Evolutionary conservation across 768 basidiomycete species (phyloP).

Genomic region (Termitomyces sp.): DNA sequence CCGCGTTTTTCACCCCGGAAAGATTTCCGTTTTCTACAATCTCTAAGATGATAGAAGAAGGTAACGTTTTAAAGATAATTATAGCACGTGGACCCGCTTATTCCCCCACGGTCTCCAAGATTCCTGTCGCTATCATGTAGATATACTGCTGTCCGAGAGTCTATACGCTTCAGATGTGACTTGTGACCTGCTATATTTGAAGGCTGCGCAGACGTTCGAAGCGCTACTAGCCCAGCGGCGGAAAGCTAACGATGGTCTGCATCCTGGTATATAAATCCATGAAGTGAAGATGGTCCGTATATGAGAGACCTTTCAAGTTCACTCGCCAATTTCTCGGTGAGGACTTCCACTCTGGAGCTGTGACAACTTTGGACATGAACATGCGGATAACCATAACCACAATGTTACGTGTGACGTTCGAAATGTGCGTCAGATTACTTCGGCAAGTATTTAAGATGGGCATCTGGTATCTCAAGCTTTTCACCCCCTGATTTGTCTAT

Average conservation of each 20-base stretch:
- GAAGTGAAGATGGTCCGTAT: not conserved
- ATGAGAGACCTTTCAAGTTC: not conserved
- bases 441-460: constrained; percentile 11
- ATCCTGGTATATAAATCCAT: not conserved
- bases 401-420: not conserved
- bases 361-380: not conserved
- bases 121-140: not conserved
- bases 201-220: not conserved
- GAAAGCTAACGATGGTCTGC: not conserved
- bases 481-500: not conserved
- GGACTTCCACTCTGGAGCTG: not conserved
- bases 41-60: not conserved
- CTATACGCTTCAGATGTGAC: not conserved
- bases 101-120: constrained; percentile 2
- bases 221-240: not conserved
- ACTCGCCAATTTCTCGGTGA: not conserved
- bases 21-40: not conserved
- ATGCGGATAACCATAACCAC: not conserved
- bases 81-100: constrained; percentile 7
- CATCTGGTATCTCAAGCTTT: not conserved
- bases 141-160: not conserved
- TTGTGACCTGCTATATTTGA: not conserved
- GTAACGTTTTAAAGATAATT: not conserved
- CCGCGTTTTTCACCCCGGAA: not conserved
- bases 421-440: not conserved